Base-by-base conservation (phyloP, 2,329 filamentous ascomycete genomes). In the Cylindrodendrum hubeiense region DNA sequence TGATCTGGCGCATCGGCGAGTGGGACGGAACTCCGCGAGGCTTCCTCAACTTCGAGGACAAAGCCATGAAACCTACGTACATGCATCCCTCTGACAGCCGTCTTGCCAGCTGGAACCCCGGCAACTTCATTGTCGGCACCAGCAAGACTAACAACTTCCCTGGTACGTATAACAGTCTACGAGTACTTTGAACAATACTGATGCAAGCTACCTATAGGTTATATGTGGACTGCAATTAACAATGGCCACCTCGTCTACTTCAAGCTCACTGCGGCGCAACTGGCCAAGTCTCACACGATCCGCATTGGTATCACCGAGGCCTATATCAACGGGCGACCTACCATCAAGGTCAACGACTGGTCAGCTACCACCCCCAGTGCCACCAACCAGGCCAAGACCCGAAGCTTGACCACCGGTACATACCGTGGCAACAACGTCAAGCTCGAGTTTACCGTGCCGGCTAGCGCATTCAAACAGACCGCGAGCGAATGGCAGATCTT, bases 181-280 rank as follows among this genome's bases (percentile, higher is more conserved):
- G n/a, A n/a, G n/a, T n/a, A n/a, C n/a, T n/a, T n/a, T n/a, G n/a
- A n/a, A n/a, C n/a, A n/a, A n/a, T n/a, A n/a, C n/a, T n/a, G n/a
- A n/a, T n/a, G n/a, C n/a, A n/a, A n/a, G n/a, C n/a, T n/a, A n/a
- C n/a, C n/a, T n/a, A n/a, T n/a, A n/a, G n/a, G 79, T 2, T 82
- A 82, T 65, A 81, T 82, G 60, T 82, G 79, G 79, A 76, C 78
- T 33, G 80, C 79, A 46, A 62, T 82, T 53, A 82, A 82, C 73
- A 82, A 80, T 69, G 75, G 78, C 49, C 77, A 81, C 54, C 57
- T 82, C 26, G 74, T 82, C 17, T 82, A 82, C 71, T 82, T 82
- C 73, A 75, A 67, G 37, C 69, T 78, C 12, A 74, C 49, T 5
- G 60, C 71, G 28, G 74, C 59, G n/a, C 76, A 79, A 67, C 71